These are phyloP conservation scores for Dujonia santamariae DNA, from an alignment of 1,139 yeast species.

Conservation along the genomic window DNA sequence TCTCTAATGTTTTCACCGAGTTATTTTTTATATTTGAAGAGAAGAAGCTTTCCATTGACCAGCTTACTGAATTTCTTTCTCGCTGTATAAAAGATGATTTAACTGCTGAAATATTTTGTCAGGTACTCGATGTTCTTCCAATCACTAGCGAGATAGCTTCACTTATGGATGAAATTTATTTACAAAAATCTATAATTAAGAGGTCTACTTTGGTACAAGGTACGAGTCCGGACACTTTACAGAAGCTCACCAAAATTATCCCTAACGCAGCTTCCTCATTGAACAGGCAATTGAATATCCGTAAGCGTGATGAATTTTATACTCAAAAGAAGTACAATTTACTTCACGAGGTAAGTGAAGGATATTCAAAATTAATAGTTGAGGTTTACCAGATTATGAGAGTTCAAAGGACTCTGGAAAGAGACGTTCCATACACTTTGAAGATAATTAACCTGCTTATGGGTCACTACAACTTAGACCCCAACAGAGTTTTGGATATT, in stretches of 20 bases:
- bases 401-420: constrained; percentile 32
- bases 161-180: constrained; percentile 25
- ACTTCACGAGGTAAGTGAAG: constrained; percentile 77
- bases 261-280: constrained; percentile 36
- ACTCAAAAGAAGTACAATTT: constrained; percentile 73
- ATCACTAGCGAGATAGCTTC: constrained; percentile 23
- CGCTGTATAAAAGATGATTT: constrained; percentile 30
- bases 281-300: constrained; percentile 39
- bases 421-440: constrained; percentile 46
- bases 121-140: constrained; percentile 46
- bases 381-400: constrained; percentile 47
- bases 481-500: constrained; percentile 65
- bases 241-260: constrained; percentile 28
- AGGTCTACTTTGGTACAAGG: constrained; percentile 34
- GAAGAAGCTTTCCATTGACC: constrained; percentile 19
- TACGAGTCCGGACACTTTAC: constrained; percentile 34
- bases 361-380: constrained; percentile 65
- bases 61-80: constrained; percentile 25
- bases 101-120: constrained; percentile 39
- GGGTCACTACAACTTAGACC: constrained; percentile 79
- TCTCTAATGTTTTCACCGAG: constrained; percentile 33
- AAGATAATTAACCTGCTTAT: constrained; percentile 51
- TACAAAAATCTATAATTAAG: constrained; percentile 30
- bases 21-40: constrained; percentile 30
- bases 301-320: constrained; percentile 53